phyloP scores from a whole-genome alignment of 352 stramenopile genomes.

The Pythium sukuiense region DNA sequence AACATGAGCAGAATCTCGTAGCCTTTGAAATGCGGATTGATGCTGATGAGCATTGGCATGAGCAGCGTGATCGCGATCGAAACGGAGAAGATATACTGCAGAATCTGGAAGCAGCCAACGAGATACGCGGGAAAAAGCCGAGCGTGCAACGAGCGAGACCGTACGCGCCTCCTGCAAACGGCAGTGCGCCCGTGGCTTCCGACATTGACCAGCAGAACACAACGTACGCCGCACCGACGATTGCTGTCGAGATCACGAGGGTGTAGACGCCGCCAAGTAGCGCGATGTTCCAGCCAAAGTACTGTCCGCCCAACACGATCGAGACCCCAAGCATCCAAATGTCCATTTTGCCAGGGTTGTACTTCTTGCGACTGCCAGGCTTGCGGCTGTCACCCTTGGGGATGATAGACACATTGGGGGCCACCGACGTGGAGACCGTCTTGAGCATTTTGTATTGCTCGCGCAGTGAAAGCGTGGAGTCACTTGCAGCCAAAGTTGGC shows the following conservation, averaged over 20 bases:
- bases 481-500: neutral
- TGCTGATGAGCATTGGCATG: conserved; percentile 14
- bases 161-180: conserved; percentile 37
- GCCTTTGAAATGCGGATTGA: conserved; percentile 1
- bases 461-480: neutral
- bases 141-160: conserved; percentile 31
- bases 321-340: conserved; percentile 32
- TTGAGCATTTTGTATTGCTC: neutral
- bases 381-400: neutral
- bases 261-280: conserved; percentile 26
- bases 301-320: conserved; percentile 33
- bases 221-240: conserved; percentile 29
- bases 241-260: conserved; percentile 10
- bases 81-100: conserved; percentile 30
- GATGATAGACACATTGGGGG: conserved; percentile 12
- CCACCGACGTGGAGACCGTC: neutral
- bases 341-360: conserved; percentile 22
- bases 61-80: conserved; percentile 20
- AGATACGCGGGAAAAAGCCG: conserved; percentile 33
- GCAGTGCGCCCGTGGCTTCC: conserved; percentile 29
- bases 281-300: conserved; percentile 32
- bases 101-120: conserved; percentile 30
- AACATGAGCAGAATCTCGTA: conserved; percentile 21
- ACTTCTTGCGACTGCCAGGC: conserved; percentile 6
- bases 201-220: conserved; percentile 24